Conservation (phyloP, 176 grass and related monocot genomes). For the Musa itinerans region DNA sequence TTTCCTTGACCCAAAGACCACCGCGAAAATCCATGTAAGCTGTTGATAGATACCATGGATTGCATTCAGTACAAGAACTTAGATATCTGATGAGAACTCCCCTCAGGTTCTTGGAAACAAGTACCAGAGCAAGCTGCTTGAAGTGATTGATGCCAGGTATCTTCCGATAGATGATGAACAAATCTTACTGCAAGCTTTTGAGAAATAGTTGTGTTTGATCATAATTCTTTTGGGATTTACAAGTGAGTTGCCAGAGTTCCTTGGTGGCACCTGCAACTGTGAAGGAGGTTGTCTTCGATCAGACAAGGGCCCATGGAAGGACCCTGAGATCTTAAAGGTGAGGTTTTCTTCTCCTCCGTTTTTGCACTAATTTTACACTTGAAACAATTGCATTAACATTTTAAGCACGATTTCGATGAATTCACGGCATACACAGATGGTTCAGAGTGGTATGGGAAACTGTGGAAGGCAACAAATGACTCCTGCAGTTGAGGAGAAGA, state of each 20-base stretch:
- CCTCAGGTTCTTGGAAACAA: constrained; percentile 85
- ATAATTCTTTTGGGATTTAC: constrained; percentile 2
- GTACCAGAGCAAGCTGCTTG: constrained; percentile 95
- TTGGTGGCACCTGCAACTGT: constrained; percentile 85
- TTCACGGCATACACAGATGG: constrained; percentile 37
- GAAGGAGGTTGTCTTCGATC: constrained; percentile 83
- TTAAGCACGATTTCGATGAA: no score
- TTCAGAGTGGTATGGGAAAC: constrained; percentile 53
- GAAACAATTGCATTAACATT: neutral
- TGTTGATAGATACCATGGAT: neutral
- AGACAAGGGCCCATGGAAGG: constrained; percentile 98
- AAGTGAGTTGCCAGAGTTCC: constrained; percentile 89
- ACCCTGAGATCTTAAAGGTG: constrained; percentile 73
- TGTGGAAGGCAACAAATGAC: constrained; percentile 41
- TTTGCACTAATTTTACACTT: neutral
- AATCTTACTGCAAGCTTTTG: no score
- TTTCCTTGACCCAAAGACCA: constrained; percentile 98
- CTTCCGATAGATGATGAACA: neutral
- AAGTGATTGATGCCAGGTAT: constrained; percentile 93
- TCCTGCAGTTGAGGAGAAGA: constrained; percentile 54
- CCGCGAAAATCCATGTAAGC: constrained; percentile 85
- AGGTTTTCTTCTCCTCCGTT: no score
- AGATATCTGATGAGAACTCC: constrained; percentile 14
- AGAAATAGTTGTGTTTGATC: neutral
- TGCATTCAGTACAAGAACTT: neutral